phyloP scores from a whole-genome alignment of 2,329 filamentous ascomycete species.

The Aspergillus sp. region DNA sequence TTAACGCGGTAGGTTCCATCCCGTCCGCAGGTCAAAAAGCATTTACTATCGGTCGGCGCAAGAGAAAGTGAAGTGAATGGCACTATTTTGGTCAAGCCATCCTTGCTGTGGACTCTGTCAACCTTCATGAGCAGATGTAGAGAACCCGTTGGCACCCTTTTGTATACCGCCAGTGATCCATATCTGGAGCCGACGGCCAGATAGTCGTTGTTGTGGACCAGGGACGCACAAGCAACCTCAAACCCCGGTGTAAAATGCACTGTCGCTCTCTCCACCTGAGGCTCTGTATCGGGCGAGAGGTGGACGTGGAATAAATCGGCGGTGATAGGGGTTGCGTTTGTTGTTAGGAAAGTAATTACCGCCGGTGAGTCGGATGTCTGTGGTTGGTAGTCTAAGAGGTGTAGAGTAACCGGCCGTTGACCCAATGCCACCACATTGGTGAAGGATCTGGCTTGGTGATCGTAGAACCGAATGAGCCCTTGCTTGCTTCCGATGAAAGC shows the following conservation, averaged over 20 bases:
- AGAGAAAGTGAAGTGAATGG: slow-evolving; percentile 17
- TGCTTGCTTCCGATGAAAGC: slow-evolving; percentile 36
- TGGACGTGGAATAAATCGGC: slow-evolving; percentile 30
- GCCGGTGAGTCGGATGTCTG: slow-evolving; percentile 6
- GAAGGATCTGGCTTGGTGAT: slow-evolving; percentile 31
- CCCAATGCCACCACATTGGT: slow-evolving; percentile 24
- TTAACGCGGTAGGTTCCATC: slow-evolving; percentile 75
- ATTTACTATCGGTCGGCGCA: slow-evolving; percentile 20
- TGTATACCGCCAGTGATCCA: slow-evolving; percentile 55
- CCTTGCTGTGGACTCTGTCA: slow-evolving; percentile 47
- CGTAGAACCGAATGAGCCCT: slow-evolving; percentile 36
- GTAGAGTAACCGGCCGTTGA: slow-evolving; percentile 29
- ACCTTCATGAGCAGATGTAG: slow-evolving; percentile 25
- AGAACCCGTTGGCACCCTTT: slow-evolving; percentile 18
- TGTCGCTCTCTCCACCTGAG: slow-evolving; percentile 40
- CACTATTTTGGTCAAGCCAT: slow-evolving; percentile 69
- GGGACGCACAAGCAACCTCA: slow-evolving; percentile 51
- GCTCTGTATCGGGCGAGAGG: slow-evolving; percentile 10
- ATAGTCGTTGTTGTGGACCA: slow-evolving; percentile 31
- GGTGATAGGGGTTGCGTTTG: slow-evolving; percentile 26
- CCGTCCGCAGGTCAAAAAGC: slow-evolving; percentile 69
- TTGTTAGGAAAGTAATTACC: slow-evolving; percentile 26
- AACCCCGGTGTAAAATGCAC: slow-evolving; percentile 46
- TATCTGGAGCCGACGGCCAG: slow-evolving; percentile 57
- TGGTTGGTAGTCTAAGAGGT: slow-evolving; percentile 22